These are phyloP conservation scores for Kodamaea kakaduensis DNA, from an alignment of 805 yeast species.

Conservation along the genomic window DNA sequence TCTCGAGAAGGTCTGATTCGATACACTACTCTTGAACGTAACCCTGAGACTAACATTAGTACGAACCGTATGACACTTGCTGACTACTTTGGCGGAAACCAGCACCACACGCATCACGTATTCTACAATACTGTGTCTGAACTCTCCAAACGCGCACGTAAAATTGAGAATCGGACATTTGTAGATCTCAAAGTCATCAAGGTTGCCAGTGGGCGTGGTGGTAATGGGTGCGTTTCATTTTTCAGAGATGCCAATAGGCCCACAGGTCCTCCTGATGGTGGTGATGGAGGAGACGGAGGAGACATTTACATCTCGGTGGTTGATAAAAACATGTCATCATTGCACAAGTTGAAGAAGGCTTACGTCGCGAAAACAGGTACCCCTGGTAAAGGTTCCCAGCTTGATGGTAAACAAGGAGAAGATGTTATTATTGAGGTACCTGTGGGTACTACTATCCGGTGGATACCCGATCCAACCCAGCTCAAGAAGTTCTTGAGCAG, in stretches of 20 bases:
- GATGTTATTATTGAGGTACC: constrained; percentile 84
- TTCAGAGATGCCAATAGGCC: constrained; percentile 80
- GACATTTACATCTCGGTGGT: constrained; percentile 78
- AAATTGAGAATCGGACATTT: constrained; percentile 37
- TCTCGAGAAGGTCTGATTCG: constrained; percentile 1
- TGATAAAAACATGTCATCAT: constrained; percentile 55
- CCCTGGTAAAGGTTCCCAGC: constrained; percentile 68
- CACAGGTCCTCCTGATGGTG: constrained; percentile 97
- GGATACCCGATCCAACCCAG: constrained; percentile 73
- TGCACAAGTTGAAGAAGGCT: constrained; percentile 63
- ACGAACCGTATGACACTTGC: constrained; percentile 21
- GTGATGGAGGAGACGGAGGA: constrained; percentile 97
- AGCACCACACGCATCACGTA: constrained; percentile 37
- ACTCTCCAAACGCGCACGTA: constrained; percentile 26
- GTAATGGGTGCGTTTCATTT: constrained; percentile 83
- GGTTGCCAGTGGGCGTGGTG: constrained; percentile 78
- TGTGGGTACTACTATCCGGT: constrained; percentile 79
- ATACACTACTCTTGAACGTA: not conserved
- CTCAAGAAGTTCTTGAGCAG: constrained; percentile 28
- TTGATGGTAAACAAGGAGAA: constrained; percentile 82
- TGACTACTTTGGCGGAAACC: constrained; percentile 40
- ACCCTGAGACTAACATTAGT: not conserved
- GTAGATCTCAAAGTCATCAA: constrained; percentile 65
- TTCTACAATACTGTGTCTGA: constrained; percentile 29
- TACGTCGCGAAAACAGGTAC: constrained; percentile 73